Conservation (phyloP, 2,329 filamentous ascomycete genomes). For the Neopestalotiopsis sp. region DNA sequence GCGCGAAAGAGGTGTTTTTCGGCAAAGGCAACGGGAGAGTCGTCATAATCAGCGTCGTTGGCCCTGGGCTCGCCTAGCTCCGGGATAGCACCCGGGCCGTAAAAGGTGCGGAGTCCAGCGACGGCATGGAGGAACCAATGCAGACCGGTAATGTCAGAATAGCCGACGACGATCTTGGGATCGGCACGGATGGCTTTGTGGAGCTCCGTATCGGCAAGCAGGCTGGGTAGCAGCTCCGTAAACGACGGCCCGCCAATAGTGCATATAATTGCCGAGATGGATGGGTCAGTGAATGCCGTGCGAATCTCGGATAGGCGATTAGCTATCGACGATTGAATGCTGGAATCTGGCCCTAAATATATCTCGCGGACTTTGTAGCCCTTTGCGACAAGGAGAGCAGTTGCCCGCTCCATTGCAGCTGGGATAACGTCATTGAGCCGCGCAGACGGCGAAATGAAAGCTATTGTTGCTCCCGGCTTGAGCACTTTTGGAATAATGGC, state of each 20-base stretch:
- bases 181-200: constrained; percentile 38
- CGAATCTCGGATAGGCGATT: constrained; percentile 45
- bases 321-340: constrained; percentile 39
- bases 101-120: constrained; percentile 48
- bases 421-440: constrained; percentile 41
- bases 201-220: constrained; percentile 42
- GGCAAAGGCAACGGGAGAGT: constrained; percentile 37
- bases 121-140: constrained; percentile 47
- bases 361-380: constrained; percentile 41
- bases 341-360: constrained; percentile 36
- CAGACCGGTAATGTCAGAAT: constrained; percentile 47
- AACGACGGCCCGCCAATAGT: constrained; percentile 45
- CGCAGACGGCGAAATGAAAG: constrained; percentile 45
- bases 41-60: constrained; percentile 31
- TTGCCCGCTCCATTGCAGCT: constrained; percentile 36
- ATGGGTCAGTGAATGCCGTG: constrained; percentile 42
- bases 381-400: constrained; percentile 32
- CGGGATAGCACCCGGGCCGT: constrained; percentile 45
- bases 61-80: constrained; percentile 41
- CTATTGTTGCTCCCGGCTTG: constrained; percentile 43
- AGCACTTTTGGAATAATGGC: constrained; percentile 33
- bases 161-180: constrained; percentile 49
- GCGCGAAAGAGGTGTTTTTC: constrained; percentile 39
- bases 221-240: constrained; percentile 45
- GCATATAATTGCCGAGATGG: constrained; percentile 43